These are phyloP conservation scores for Diplodia seriata DNA, from an alignment of 2,329 filamentous ascomycete genomes.

Conservation along the genomic window DNA sequence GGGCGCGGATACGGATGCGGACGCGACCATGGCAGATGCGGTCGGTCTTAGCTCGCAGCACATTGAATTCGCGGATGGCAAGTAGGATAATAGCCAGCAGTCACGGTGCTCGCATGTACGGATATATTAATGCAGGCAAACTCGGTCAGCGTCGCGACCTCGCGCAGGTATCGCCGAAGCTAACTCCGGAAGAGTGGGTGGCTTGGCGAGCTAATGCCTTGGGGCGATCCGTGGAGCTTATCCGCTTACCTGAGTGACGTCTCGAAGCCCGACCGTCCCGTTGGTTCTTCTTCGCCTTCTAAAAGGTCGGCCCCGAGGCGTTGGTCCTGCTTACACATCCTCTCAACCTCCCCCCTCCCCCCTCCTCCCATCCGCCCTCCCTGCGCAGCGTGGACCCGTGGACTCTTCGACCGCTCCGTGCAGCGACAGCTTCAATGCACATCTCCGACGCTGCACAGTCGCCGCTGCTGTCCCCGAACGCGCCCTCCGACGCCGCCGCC, in stretches of 20 bases:
- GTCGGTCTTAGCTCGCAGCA: constrained; percentile 10
- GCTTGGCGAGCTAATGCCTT: constrained; percentile 24
- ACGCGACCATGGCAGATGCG: constrained; percentile 13
- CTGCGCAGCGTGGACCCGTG: constrained; percentile 11
- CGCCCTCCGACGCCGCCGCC: constrained; percentile 36
- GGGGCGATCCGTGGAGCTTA: constrained; percentile 27
- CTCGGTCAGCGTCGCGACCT: background rate
- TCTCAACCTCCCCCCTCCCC: constrained; percentile 5
- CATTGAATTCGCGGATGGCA: constrained; percentile 30
- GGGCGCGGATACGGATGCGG: constrained; percentile 18
- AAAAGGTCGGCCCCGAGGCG: constrained; percentile 16
- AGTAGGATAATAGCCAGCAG: background rate
- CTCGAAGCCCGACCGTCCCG: constrained; percentile 27
- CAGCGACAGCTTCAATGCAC: constrained; percentile 44
- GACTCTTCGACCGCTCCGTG: constrained; percentile 3
- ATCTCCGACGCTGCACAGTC: constrained; percentile 41
- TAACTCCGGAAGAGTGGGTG: constrained; percentile 16
- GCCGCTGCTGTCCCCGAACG: constrained; percentile 42
- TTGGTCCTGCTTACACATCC: constrained; percentile 23
- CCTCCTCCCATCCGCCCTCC: background rate
- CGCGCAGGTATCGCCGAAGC: constrained; percentile 2
- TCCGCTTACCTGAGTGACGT: constrained; percentile 28
- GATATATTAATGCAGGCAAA: background rate
- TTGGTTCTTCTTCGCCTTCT: constrained; percentile 17
- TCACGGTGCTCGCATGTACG: background rate